These are phyloP conservation scores for Cornus florida DNA, from an alignment of 148 eudicot genomes.

Conservation along the genomic window DNA sequence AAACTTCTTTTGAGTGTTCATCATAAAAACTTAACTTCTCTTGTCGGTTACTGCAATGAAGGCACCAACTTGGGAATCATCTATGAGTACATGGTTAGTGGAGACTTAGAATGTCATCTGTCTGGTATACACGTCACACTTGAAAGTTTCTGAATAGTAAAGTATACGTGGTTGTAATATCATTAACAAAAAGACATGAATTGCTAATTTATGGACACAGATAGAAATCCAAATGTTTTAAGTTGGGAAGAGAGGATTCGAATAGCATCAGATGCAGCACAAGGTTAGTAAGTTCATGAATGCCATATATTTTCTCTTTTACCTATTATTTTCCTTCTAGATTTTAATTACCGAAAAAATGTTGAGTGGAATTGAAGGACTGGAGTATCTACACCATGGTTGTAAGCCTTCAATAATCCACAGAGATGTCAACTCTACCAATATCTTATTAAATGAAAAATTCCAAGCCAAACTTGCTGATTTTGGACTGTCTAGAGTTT, in stretches of 20 bases:
- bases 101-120: slow-evolving; percentile 14
- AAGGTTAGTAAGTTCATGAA: neutral
- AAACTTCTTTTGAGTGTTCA: slow-evolving; percentile 18
- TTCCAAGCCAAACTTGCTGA: slow-evolving; percentile 40
- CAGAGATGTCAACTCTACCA: slow-evolving; percentile 43
- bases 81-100: slow-evolving; percentile 33
- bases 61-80: slow-evolving; percentile 15
- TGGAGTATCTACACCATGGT: slow-evolving; percentile 47
- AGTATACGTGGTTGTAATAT: too few species aligned
- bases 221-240: slow-evolving; percentile 1
- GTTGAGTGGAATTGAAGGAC: slow-evolving; percentile 14
- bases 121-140: neutral
- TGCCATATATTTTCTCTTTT: neutral
- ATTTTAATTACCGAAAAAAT: too few species aligned
- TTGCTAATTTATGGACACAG: neutral
- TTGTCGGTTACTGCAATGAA: slow-evolving; percentile 27
- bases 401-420: slow-evolving; percentile 51
- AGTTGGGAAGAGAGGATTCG: slow-evolving; percentile 22
- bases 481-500: slow-evolving; percentile 41
- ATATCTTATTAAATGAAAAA: slow-evolving; percentile 33
- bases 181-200: neutral
- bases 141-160: too few species aligned
- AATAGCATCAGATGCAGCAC: slow-evolving; percentile 19
- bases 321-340: neutral
- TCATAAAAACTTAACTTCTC: slow-evolving; percentile 25